These are phyloP conservation scores for Aureoboletus auriporus DNA, from an alignment of 768 basidiomycete species.

Conservation along the genomic window DNA sequence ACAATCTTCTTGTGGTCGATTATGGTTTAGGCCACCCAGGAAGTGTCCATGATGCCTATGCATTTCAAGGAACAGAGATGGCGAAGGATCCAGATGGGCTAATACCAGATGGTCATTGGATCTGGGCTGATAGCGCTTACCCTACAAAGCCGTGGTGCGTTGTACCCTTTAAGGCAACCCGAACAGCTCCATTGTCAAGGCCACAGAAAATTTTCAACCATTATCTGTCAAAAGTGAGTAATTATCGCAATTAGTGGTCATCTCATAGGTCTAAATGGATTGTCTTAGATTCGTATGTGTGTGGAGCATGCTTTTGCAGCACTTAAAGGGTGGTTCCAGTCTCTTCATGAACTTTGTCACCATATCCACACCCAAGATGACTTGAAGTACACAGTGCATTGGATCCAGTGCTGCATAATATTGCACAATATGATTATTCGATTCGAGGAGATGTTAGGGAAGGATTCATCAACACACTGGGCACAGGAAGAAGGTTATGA, in stretches of 20 bases:
- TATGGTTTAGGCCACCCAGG: constrained; percentile 5
- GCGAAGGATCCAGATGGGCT: not conserved
- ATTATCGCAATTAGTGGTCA: too few relatives aligned
- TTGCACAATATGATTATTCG: constrained; percentile 9
- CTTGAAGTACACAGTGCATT: not conserved
- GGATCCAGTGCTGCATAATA: constrained; percentile 8
- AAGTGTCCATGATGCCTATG: constrained; percentile 8
- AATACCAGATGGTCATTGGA: constrained; percentile 3
- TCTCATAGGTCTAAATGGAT: too few relatives aligned
- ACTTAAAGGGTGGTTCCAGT: constrained; percentile 7
- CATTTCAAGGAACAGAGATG: constrained; percentile 1
- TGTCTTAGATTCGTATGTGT: not conserved
- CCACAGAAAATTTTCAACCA: constrained; percentile 1
- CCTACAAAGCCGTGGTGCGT: constrained; percentile 3
- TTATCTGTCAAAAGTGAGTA: constrained; percentile 8
- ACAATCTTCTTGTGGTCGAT: constrained; percentile 6
- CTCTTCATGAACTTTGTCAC: not conserved
- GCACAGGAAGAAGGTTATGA: not conserved
- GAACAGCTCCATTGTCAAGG: not conserved
- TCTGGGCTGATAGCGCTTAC: constrained; percentile 12
- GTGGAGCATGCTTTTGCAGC: constrained; percentile 6
- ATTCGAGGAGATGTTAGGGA: constrained; percentile 3
- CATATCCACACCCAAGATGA: not conserved
- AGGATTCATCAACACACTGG: not conserved
- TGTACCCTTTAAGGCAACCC: not conserved